phyloP scores from a whole-genome alignment of 2,329 filamentous ascomycete genomes.

The Mollisiaceae sp. region DNA sequence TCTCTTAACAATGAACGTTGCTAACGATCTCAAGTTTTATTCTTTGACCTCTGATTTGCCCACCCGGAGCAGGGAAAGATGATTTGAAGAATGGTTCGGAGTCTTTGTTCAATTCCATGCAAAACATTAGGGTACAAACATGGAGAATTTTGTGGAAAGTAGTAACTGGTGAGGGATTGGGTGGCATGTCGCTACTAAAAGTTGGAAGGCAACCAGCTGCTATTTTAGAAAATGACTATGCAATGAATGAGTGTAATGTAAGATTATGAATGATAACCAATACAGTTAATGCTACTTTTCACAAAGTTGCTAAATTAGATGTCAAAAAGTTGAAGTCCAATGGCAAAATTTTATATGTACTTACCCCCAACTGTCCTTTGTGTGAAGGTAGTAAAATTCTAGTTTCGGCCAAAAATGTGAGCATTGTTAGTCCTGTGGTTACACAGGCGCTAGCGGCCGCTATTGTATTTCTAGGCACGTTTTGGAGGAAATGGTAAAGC shows the following conservation, averaged over 20 bases:
- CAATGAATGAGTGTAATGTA: not conserved
- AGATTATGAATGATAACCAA: no score
- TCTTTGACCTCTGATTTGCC: conserved; percentile 19
- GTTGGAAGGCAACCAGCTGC: not conserved
- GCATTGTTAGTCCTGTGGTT: no score
- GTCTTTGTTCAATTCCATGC: not conserved
- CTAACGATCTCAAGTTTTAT: conserved; percentile 20
- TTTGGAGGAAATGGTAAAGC: no score
- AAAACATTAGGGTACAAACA: not conserved
- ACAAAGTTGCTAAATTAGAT: no score
- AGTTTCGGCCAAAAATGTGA: no score
- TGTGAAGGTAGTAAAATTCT: no score
- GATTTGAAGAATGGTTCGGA: not conserved
- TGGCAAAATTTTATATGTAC: no score
- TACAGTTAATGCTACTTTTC: no score
- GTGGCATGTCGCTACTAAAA: not conserved
- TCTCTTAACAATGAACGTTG: not conserved
- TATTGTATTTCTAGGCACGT: no score
- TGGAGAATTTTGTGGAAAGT: not conserved
- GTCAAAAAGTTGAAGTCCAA: no score
- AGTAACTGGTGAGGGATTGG: not conserved
- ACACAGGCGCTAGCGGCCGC: no score
- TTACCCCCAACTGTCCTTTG: no score
- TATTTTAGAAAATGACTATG: not conserved
- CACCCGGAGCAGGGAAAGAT: conserved; percentile 18